A percentile compares a stretch with the other conserved stretches of the same genome.
These are phyloP conservation scores for Boletus bicolor DNA, from an alignment of 768 basidiomycete genomes.

Conservation along the genomic window DNA sequence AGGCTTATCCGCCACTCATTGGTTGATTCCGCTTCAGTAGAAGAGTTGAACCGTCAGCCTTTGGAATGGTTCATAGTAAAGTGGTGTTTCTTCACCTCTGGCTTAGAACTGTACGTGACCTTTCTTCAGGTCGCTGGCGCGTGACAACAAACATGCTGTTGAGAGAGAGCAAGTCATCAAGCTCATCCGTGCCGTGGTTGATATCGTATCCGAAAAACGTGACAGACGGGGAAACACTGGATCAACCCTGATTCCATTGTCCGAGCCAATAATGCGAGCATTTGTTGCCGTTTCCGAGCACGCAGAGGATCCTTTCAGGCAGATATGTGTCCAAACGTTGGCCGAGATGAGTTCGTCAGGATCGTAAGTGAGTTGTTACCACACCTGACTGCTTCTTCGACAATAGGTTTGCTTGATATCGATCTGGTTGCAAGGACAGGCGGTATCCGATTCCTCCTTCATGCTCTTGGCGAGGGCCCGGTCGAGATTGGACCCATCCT, in stretches of 20 bases:
- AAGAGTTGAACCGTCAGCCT: constrained; percentile 55
- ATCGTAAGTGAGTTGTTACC: constrained; percentile 5
- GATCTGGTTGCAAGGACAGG: constrained; percentile 77
- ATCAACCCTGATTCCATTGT: constrained; percentile 54
- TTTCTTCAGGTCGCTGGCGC: constrained; percentile 64
- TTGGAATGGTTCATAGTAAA: constrained; percentile 91
- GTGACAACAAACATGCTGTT: constrained; percentile 76
- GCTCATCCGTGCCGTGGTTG: constrained; percentile 78
- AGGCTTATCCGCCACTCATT: constrained; percentile 76
- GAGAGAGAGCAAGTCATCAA: constrained; percentile 94
- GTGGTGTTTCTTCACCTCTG: constrained; percentile 40
- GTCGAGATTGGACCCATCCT: constrained; percentile 75
- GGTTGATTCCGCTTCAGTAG: constrained; percentile 70
- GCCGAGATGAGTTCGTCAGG: constrained; percentile 76
- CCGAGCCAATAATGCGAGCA: constrained; percentile 78
- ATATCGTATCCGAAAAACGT: constrained; percentile 62
- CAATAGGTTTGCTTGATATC: constrained; percentile 81
- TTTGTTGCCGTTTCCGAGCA: constrained; percentile 94
- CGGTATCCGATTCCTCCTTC: constrained; percentile 81
- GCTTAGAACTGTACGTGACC: constrained; percentile 1
- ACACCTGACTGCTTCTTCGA: constrained; percentile 8
- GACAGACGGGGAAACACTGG: constrained; percentile 39
- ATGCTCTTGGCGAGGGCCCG: constrained; percentile 88
- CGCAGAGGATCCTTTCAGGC: constrained; percentile 82
- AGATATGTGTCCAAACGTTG: constrained; percentile 80